A percentile compares a stretch with the other conserved stretches of the same genome.
Evolutionary conservation across 1,284 basidiomycete species (phyloP).

Genomic region (Rhizopogon parksii): DNA sequence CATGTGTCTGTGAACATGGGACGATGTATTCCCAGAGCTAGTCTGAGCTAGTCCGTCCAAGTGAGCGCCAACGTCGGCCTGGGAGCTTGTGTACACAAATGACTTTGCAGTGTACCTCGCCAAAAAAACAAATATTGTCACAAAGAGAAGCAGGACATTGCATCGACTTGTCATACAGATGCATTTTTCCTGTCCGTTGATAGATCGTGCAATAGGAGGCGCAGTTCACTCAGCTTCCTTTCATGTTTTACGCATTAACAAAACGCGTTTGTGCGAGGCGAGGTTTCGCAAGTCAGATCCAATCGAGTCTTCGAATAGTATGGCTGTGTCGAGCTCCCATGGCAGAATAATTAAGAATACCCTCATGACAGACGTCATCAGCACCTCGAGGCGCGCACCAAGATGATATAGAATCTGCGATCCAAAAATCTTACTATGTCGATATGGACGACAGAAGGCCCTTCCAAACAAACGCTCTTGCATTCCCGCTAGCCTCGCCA

Average conservation of each 20-base stretch:
- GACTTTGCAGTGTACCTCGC: too few species aligned
- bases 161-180: too few species aligned
- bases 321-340: neutral
- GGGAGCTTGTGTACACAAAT: too few species aligned
- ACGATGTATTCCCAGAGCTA: too few species aligned
- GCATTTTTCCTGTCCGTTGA: neutral
- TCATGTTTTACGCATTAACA: too few species aligned
- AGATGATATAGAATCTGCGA: too few species aligned
- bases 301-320: neutral
- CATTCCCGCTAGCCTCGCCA: constrained; percentile 64
- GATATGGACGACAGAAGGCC: constrained; percentile 48
- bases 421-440: constrained; percentile 8
- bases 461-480: constrained; percentile 69
- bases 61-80: too few species aligned
- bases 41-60: too few species aligned
- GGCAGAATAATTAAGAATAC: neutral
- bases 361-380: neutral
- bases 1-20: too few species aligned
- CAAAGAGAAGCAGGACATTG: too few species aligned
- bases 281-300: neutral
- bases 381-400: neutral
- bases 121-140: too few species aligned
- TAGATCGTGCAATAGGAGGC: neutral
- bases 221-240: neutral
- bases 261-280: neutral